phyloP scores from a whole-genome alignment of 129 eudicot genomes.

The Escallonia rubra region DNA sequence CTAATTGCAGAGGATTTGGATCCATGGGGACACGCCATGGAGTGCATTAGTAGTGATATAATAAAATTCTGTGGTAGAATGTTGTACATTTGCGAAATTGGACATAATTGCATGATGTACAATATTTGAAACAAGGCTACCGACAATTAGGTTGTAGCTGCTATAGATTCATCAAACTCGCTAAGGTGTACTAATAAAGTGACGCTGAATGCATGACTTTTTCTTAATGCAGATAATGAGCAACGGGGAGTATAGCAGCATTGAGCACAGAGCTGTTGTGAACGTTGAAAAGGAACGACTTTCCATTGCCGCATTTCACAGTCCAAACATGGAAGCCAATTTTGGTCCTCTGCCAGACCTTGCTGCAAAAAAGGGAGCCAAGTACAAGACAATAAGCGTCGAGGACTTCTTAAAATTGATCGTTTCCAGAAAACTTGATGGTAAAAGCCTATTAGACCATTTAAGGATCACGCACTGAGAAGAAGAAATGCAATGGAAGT shows the following conservation, averaged over 20 bases:
- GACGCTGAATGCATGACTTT: background rate
- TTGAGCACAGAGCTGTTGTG: conserved; percentile 25
- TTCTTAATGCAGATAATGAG: conserved; percentile 15
- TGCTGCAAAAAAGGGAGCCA: conserved; percentile 9
- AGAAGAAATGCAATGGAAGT: too few relatives aligned
- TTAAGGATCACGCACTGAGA: conserved; percentile 17
- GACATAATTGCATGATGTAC: too few relatives aligned
- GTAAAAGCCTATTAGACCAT: conserved; percentile 32
- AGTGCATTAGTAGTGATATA: background rate
- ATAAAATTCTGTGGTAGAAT: background rate
- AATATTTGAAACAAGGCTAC: too few relatives aligned
- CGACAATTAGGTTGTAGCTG: too few relatives aligned
- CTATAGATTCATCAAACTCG: background rate
- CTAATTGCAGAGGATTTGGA: too few relatives aligned
- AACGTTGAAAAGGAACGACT: conserved; percentile 10
- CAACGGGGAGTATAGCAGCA: conserved; percentile 22
- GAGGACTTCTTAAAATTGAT: conserved; percentile 22
- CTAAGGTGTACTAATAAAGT: background rate
- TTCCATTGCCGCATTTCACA: conserved; percentile 25
- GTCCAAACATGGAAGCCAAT: conserved; percentile 2
- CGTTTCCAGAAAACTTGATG: conserved; percentile 34
- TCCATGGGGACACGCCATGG: background rate
- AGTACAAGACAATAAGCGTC: conserved; percentile 27
- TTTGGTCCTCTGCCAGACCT: conserved; percentile 1
- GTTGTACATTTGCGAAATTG: background rate